Conservation (phyloP, 163 green algal genomes). For the Prototheca wickerhamii region DNA sequence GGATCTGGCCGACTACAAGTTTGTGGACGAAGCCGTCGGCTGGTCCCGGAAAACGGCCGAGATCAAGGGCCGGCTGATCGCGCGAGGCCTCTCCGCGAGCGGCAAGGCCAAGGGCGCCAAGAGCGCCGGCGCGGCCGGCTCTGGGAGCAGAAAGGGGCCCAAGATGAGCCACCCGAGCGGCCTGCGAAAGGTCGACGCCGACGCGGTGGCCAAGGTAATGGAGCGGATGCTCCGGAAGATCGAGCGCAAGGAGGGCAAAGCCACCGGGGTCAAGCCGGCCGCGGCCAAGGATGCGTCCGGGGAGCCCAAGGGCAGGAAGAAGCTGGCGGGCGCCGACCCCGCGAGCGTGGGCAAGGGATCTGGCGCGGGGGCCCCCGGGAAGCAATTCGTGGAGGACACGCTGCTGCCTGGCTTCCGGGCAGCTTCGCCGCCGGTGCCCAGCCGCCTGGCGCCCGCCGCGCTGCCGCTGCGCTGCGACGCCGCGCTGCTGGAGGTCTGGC, state of each 20-base stretch:
- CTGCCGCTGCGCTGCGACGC: slow-evolving; percentile 7
- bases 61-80: slow-evolving; percentile 5
- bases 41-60: slow-evolving; percentile 12
- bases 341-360: too few relatives aligned
- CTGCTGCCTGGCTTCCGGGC: slow-evolving; percentile 2
- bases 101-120: not conserved
- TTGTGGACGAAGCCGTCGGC: slow-evolving; percentile 21
- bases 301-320: not conserved
- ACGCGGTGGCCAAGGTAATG: slow-evolving; percentile 2
- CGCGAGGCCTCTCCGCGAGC: slow-evolving; percentile 7
- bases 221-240: slow-evolving; percentile 8
- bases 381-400: slow-evolving; percentile 11
- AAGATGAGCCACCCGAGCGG: slow-evolving; percentile 1
- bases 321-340: too few relatives aligned
- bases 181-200: not conserved
- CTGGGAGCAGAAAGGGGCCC: not conserved
- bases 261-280: not conserved
- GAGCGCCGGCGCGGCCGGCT: not conserved
- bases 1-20: slow-evolving; percentile 4
- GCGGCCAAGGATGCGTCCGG: not conserved
- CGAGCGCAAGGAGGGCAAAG: not conserved
- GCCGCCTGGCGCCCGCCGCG: not conserved
- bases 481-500: slow-evolving; percentile 23
- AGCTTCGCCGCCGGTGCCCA: slow-evolving; percentile 7
- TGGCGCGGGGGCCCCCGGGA: too few relatives aligned